Evolutionary conservation across 2,329 filamentous ascomycete genomes (phyloP), one percentile per base, ranked within the genome.

Genomic region (Alternaria dauci): DNA sequence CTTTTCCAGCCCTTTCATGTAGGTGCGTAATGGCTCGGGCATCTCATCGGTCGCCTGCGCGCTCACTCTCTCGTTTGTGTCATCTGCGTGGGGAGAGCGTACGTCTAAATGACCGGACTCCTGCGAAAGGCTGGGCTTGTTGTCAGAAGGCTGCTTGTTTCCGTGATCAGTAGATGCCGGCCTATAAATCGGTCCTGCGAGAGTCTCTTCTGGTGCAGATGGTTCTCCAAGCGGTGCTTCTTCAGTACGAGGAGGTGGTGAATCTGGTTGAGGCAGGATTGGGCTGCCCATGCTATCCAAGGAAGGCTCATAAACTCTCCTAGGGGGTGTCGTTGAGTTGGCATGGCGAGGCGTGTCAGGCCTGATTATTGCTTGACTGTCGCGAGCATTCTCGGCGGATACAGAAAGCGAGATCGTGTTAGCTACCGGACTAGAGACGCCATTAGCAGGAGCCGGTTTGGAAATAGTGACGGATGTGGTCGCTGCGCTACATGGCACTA

Each of bases 41-140:
- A 8, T 16, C 4, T 14, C 18, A 2, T 52, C 39, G 16, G 41
- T 8, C 9, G 32, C 8, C 32, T 38, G 16, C 46, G 9, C 32
- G 25, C 14, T 2, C 23, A 6, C 8, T 23, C 5, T 4, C 23
- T 14, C 18, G 18, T 2, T 11, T 25, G 5, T 23, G 7, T 16
- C 20, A 11, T 28, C 16, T 3, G 2, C 14, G 26, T 30, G 18
- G 25, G 8, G 1, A 23, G 14, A 1, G 1, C 1, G 0, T 4
- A 6, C 5, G 12, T 43, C 8, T 7, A 18, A 14, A 6, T 1
- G 23, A 12, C 18, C 16, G 18, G 4, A 18, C 26, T 28, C 5
- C 26, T 8, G 32, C 12, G 14, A 20, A 25, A 16, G 1, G 11
- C 20, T 42, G 8, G 34, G 8, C 7, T 48, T 12, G 6, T n/a